Conservation (phyloP, 2,329 filamentous ascomycete genomes). For the Colletotrichum sp. region DNA sequence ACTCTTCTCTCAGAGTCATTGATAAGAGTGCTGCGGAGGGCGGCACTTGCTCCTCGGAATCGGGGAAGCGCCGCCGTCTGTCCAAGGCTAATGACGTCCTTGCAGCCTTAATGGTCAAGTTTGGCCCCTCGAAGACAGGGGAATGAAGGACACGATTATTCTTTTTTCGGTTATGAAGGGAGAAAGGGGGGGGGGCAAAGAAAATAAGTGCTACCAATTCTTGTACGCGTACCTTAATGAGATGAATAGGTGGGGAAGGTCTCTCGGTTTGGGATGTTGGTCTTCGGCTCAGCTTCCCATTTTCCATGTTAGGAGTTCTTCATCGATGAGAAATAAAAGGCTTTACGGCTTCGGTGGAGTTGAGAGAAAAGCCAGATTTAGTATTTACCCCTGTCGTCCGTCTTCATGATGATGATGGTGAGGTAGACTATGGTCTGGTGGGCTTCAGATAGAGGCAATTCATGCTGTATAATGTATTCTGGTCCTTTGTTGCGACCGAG, state of each 20-base stretch:
- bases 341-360: constrained; percentile 3
- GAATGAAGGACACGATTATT: constrained; percentile 15
- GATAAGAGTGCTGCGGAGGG: constrained; percentile 3
- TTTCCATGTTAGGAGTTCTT: constrained; percentile 14
- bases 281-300: background rate
- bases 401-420: background rate
- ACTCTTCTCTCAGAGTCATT: constrained; percentile 15
- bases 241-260: constrained; percentile 7
- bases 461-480: background rate
- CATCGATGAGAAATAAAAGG: constrained; percentile 15
- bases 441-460: background rate
- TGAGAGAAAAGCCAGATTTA: background rate
- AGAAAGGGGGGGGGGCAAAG: constrained; percentile 7
- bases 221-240: constrained; percentile 26
- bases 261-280: background rate
- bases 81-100: constrained; percentile 13
- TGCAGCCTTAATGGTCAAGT: constrained; percentile 19
- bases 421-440: background rate
- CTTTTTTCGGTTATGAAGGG: constrained; percentile 14
- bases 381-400: background rate
- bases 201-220: constrained; percentile 24
- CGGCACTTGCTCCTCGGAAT: background rate
- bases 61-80: background rate
- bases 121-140: constrained; percentile 3
- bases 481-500: background rate